Base-by-base conservation (phyloP, 257 asterid species). In the Penstemon davidsonii region DNA sequence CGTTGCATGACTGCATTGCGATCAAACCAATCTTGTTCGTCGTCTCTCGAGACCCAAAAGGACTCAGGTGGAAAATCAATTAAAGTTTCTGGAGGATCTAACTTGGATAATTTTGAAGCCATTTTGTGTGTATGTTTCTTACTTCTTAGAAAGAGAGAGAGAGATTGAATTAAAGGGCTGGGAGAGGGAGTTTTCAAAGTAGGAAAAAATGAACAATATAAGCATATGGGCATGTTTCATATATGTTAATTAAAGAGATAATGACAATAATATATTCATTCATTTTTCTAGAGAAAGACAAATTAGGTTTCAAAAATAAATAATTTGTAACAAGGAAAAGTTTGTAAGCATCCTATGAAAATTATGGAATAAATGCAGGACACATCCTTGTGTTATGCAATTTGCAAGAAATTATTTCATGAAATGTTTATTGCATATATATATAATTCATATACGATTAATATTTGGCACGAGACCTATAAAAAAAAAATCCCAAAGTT, bases 31-130 rank as follows among this genome's bases (percentile, higher is more conserved):
- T 83, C 89, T 47, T 58, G 79, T 41, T 87, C 91, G 18, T 79
- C 66, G 62, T 74, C 83, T 59, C 55, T 54, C 0, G 89, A 68
- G 53, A 87, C 73, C 77, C 81, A 80, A 66, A 87, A 85, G 2
- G 95, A 85, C 2, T 87, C 88, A 0, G 95, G 95, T 0, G 95
- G 95, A 6, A 83, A 78, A 73, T 85, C 91, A 38, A 71, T 60
- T 67, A 55, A 56, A 49, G 73, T 64, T 13, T 71, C 75, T 0
- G 82, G 60, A n/a, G 73, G 72, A 47, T 71, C 78, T 7, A 15
- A 5, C 25, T 72, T 62, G 4, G 65, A 25, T 25, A 25, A 7
- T 51, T 37, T 62, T 41, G 65, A 46, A 40, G 65, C 66, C 76
- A 73, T 71, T 42, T 8, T 2, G 36, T 43, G 3, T 59, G 33